Percentiles rank a stretch among this genome's conserved stretches.
phyloP scores from a whole-genome alignment of 495 filamentous ascomycete species.

The Neurospora sp. region DNA sequence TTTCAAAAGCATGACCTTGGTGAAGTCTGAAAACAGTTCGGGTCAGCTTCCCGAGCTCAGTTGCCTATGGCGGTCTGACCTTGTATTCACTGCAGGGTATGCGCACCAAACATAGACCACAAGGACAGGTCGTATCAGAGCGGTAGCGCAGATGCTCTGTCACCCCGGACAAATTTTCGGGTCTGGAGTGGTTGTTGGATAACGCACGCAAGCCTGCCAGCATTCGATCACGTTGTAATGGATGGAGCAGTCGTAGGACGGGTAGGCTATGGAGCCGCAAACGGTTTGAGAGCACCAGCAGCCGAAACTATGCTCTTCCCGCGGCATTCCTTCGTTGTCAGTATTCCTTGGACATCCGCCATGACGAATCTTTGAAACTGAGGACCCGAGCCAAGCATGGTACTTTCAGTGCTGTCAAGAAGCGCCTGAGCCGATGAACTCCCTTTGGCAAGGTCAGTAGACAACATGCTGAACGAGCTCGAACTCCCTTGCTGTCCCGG shows the following conservation, averaged over 20 bases:
- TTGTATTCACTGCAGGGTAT: not conserved
- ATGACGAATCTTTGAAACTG: not conserved
- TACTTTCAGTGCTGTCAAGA: not conserved
- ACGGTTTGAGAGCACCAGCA: not conserved
- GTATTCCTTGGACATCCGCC: not conserved
- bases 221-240: not conserved
- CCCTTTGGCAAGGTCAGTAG: not conserved
- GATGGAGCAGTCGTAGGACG: not conserved
- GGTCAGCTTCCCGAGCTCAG: not conserved
- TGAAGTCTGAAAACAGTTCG: not conserved
- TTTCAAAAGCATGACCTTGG: not conserved
- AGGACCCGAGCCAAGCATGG: not conserved
- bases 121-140: not conserved
- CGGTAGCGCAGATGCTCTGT: not conserved
- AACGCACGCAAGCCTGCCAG: not conserved
- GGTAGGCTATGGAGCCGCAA: not conserved
- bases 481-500: not conserved
- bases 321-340: not conserved
- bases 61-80: not conserved
- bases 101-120: not conserved
- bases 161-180: not conserved
- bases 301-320: not conserved
- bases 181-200: not conserved
- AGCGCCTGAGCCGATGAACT: not conserved
- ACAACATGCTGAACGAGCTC: not conserved